phyloP scores from a whole-genome alignment of 352 stramenopile genomes.

The Globisporangium echinulatum region DNA sequence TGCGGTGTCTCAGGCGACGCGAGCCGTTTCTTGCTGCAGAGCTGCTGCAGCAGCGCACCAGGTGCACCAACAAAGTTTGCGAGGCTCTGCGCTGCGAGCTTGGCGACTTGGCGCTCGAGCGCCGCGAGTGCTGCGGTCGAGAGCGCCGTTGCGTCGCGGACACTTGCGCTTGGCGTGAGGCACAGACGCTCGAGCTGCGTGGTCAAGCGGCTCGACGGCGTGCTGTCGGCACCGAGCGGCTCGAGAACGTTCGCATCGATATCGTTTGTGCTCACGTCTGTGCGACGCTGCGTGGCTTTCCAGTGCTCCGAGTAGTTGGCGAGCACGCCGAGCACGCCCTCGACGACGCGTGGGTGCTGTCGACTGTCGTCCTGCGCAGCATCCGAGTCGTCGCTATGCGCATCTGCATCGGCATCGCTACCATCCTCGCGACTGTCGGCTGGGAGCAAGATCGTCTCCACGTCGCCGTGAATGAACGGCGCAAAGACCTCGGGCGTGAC shows the following conservation, averaged over 20 bases:
- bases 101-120: slow-evolving; percentile 34
- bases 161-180: slow-evolving; percentile 14
- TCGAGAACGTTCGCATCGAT: slow-evolving; percentile 5
- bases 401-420: slow-evolving; percentile 16
- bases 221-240: slow-evolving; percentile 12
- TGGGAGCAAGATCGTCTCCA: slow-evolving; percentile 41
- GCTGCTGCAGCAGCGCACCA: slow-evolving; percentile 33
- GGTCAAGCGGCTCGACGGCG: slow-evolving; percentile 24
- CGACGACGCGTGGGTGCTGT: slow-evolving; percentile 26
- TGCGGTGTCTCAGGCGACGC: slow-evolving; percentile 12
- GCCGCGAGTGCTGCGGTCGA: slow-evolving; percentile 18
- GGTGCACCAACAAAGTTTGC: slow-evolving; percentile 33
- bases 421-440: slow-evolving; percentile 6
- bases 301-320: slow-evolving; percentile 51
- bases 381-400: slow-evolving; percentile 29
- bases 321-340: slow-evolving; percentile 42
- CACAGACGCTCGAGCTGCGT: slow-evolving; percentile 48
- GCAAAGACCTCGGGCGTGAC: slow-evolving; percentile 44
- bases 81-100: slow-evolving; percentile 43
- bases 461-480: slow-evolving; percentile 40
- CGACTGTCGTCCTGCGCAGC: slow-evolving; percentile 19
- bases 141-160: slow-evolving; percentile 17
- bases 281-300: slow-evolving; percentile 12
- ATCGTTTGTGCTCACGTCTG: slow-evolving; percentile 7
- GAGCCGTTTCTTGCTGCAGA: slow-evolving; percentile 53